These are phyloP conservation scores for Wallacemonas sp. DNA, from an alignment of 208 protist genomes.

Conservation along the genomic window DNA sequence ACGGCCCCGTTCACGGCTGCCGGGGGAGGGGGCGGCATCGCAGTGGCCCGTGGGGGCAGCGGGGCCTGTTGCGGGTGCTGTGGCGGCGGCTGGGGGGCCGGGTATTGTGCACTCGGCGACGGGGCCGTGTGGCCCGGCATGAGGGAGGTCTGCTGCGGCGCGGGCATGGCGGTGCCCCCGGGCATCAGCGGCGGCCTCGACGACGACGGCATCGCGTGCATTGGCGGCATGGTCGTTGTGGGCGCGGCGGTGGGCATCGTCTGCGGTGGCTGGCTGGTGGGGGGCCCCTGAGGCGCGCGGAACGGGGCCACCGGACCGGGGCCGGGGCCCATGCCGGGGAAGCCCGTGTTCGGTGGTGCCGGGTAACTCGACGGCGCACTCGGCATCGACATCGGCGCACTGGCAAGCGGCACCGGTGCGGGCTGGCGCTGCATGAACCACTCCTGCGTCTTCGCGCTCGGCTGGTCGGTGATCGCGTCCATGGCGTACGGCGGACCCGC, in stretches of 20 bases:
- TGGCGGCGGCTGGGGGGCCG: too few species aligned
- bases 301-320: too few species aligned
- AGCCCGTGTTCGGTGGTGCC: too few species aligned
- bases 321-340: too few species aligned
- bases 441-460: slow-evolving; percentile 24
- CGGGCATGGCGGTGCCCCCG: too few species aligned
- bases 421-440: slow-evolving; percentile 30
- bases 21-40: slow-evolving; percentile 6
- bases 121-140: neutral
- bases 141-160: slow-evolving; percentile 1
- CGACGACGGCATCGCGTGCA: neutral
- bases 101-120: too few species aligned
- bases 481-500: slow-evolving; percentile 43
- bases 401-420: slow-evolving; percentile 15
- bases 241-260: neutral
- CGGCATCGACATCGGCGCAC: neutral
- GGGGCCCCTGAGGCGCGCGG: too few species aligned
- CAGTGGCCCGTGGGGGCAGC: neutral
- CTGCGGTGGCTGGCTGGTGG: too few species aligned
- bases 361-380: neutral
- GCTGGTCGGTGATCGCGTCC: slow-evolving; percentile 51
- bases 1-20: neutral
- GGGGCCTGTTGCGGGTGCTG: too few species aligned
- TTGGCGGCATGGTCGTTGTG: neutral
- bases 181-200: neutral